Evolutionary conservation across 1,284 basidiomycete genomes (phyloP).

Genomic region (Vanrija humicola): DNA sequence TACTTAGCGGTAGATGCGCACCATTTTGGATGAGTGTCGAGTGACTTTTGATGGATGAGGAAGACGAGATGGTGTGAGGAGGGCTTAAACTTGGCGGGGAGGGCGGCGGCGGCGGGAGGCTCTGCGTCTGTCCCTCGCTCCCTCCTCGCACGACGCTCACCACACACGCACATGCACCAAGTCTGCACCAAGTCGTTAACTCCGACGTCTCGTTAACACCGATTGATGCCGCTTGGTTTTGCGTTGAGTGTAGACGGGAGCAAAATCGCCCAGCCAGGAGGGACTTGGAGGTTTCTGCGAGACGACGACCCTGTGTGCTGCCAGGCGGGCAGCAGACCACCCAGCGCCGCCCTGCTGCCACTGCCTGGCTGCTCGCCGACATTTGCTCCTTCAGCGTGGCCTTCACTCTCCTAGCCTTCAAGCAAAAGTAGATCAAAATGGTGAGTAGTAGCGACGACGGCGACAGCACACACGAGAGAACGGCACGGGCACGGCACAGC

Average conservation of each 20-base stretch:
- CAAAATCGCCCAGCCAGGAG: too few species aligned
- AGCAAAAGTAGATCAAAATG: slow-evolving; percentile 11
- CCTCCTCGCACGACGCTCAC: too few species aligned
- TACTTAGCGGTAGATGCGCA: slow-evolving; percentile 11
- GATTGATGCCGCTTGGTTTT: background rate
- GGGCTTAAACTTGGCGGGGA: background rate
- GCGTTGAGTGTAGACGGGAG: too few species aligned
- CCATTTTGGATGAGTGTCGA: slow-evolving; percentile 15
- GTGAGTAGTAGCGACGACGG: slow-evolving; percentile 1
- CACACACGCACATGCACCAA: too few species aligned
- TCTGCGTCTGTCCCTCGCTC: too few species aligned
- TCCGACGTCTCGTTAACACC: background rate
- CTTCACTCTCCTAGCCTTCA: slow-evolving; percentile 12
- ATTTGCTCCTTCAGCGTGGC: background rate
- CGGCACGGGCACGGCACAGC: background rate
- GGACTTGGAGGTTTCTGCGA: too few species aligned
- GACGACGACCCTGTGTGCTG: too few species aligned
- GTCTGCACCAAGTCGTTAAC: background rate
- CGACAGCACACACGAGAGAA: too few species aligned
- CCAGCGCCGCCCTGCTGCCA: background rate
- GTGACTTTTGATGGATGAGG: slow-evolving; percentile 16
- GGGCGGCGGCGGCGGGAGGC: background rate
- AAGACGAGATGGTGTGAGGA: background rate
- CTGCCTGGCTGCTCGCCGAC: slow-evolving; percentile 1
- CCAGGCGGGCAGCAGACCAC: too few species aligned